phyloP scores from a whole-genome alignment of 805 yeast genomes.

The Komagataella kurtzmanii region DNA sequence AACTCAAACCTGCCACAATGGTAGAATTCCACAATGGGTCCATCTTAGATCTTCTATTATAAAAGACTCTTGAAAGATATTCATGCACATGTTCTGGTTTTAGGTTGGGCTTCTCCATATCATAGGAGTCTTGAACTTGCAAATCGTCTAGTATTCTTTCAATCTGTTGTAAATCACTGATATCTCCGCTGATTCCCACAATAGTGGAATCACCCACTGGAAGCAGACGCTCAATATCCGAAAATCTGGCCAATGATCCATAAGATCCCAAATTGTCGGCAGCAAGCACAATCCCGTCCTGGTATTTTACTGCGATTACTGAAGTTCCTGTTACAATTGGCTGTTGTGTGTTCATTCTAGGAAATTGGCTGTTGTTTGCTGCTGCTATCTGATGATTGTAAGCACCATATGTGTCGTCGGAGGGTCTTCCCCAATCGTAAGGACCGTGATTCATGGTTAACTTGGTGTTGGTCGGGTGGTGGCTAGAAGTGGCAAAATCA shows the following conservation, averaged over 20 bases:
- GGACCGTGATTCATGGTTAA: constrained; percentile 86
- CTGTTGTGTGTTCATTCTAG: constrained; percentile 78
- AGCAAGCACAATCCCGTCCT: constrained; percentile 85
- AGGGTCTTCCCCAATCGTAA: constrained; percentile 90
- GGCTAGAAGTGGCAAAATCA: background rate
- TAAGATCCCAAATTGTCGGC: constrained; percentile 91
- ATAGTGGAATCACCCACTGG: constrained; percentile 77
- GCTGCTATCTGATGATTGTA: constrained; percentile 67
- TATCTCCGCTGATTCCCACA: constrained; percentile 91
- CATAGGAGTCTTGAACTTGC: constrained; percentile 70
- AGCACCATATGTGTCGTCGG: constrained; percentile 65
- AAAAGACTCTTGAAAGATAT: constrained; percentile 73
- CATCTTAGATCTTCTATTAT: constrained; percentile 82
- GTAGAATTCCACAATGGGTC: constrained; percentile 94
- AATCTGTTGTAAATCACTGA: constrained; percentile 83
- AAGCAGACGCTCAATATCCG: constrained; percentile 71
- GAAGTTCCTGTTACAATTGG: constrained; percentile 97
- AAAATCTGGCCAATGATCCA: constrained; percentile 84
- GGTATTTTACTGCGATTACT: constrained; percentile 80
- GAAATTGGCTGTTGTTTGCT: constrained; percentile 37
- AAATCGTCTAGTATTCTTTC: constrained; percentile 65
- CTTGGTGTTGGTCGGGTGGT: no score
- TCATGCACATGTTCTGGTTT: constrained; percentile 84
- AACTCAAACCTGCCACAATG: constrained; percentile 81
- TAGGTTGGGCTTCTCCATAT: constrained; percentile 47